Percentiles rank a stretch among this genome's conserved stretches.
phyloP scores from a whole-genome alignment of 106 monocot genomes.

The Dendrobium officinale region DNA sequence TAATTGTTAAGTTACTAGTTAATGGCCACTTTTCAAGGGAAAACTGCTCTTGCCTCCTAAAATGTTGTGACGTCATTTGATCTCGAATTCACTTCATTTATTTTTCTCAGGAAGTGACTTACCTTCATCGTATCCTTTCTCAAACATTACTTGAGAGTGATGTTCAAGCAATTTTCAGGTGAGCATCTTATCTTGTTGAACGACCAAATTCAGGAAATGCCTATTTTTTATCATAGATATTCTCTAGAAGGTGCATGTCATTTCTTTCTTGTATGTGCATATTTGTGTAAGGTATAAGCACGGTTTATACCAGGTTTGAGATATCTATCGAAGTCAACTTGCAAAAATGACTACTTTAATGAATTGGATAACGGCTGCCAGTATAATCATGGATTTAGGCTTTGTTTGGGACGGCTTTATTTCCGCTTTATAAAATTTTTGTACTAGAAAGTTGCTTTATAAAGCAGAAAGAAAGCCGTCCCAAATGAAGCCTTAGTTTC shows the following conservation, averaged over 20 bases:
- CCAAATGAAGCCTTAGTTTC: no score
- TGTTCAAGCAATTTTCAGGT: conserved; percentile 91
- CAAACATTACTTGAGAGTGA: conserved; percentile 85
- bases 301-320: no score
- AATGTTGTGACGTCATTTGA: not conserved
- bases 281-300: no score
- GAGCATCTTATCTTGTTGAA: not conserved
- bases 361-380: not conserved
- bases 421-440: no score
- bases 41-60: not conserved
- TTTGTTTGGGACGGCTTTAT: no score
- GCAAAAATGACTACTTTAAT: not conserved
- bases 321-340: no score
- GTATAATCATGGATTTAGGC: no score
- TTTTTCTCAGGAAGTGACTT: conserved; percentile 71
- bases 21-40: not conserved
- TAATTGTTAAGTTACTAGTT: not conserved
- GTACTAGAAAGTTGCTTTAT: no score
- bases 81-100: not conserved
- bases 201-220: not conserved
- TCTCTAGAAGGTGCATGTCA: not conserved
- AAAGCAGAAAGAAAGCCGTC: no score
- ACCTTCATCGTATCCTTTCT: conserved; percentile 86
- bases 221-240: not conserved
- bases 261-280: no score